phyloP scores from a whole-genome alignment of 2,329 filamentous ascomycete genomes.

The Dothiorella sarmentorum region DNA sequence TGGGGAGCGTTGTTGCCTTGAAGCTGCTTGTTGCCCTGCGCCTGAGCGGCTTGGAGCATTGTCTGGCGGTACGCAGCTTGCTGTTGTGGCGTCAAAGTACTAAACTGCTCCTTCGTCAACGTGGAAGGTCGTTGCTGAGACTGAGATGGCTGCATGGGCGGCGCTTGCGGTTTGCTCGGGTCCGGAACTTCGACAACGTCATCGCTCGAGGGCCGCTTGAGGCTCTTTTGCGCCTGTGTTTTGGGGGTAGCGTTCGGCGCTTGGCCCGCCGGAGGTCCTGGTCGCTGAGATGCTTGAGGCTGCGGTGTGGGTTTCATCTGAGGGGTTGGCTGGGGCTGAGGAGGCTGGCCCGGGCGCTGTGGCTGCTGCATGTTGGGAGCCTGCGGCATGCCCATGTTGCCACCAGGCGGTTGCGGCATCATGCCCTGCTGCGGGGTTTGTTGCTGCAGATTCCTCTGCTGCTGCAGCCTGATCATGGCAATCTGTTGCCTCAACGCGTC shows the following conservation, averaged over 20 bases:
- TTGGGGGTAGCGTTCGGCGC: conserved; percentile 24
- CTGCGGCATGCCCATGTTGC: conserved; percentile 19
- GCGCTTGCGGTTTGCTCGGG: conserved; percentile 34
- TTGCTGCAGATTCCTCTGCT: conserved; percentile 30
- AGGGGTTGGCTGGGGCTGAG: conserved; percentile 18
- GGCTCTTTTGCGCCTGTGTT: conserved; percentile 28
- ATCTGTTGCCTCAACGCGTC: conserved; percentile 39
- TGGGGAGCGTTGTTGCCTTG: neutral
- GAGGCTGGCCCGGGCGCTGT: conserved; percentile 27
- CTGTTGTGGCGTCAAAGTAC: conserved; percentile 31
- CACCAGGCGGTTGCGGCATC: conserved; percentile 29
- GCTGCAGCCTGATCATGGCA: conserved; percentile 31
- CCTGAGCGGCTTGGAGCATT: conserved; percentile 20
- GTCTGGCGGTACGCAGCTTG: conserved; percentile 22
- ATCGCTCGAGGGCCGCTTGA: conserved; percentile 38
- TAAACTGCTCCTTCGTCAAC: conserved; percentile 33
- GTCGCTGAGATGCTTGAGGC: conserved; percentile 22
- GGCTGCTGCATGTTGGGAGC: conserved; percentile 23
- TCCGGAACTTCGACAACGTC: conserved; percentile 41
- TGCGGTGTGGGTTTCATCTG: conserved; percentile 24
- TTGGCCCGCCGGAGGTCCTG: conserved; percentile 25
- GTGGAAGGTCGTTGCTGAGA: conserved; percentile 31
- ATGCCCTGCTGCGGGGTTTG: conserved; percentile 27
- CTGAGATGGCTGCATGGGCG: conserved; percentile 32
- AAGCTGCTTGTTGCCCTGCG: neutral